A percentile compares a stretch with the other conserved stretches of the same genome.
phyloP scores from a whole-genome alignment of 176 grass and related monocot genomes.

The Dendrocalamus sinicus region DNA sequence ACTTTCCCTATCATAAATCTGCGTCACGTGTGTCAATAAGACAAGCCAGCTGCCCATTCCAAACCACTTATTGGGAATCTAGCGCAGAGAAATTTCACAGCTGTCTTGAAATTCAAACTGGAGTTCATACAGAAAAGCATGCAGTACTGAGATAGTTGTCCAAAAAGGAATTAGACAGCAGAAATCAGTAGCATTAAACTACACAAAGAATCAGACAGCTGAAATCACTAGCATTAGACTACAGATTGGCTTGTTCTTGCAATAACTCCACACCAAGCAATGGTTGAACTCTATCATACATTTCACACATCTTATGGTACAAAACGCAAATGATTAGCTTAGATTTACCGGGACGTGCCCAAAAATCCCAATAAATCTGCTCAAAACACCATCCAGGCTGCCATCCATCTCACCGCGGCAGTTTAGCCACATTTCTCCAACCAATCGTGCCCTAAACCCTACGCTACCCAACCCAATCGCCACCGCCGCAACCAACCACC shows the following conservation, averaged over 20 bases:
- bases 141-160: background rate
- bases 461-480: background rate
- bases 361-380: background rate
- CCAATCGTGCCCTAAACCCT: background rate
- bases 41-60: background rate
- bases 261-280: background rate
- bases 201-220: background rate
- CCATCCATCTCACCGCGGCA: background rate
- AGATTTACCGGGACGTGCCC: background rate
- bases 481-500: background rate
- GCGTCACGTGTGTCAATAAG: background rate
- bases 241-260: background rate
- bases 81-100: background rate
- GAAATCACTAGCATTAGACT: background rate
- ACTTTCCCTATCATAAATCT: background rate
- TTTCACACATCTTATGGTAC: background rate
- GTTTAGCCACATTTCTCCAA: background rate
- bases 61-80: background rate
- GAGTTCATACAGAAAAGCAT: background rate
- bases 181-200: background rate
- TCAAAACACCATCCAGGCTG: background rate
- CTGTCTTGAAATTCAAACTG: background rate
- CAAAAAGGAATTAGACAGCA: background rate
- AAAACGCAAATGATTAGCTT: background rate
- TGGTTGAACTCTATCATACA: background rate